Conservation (phyloP, 2,329 filamentous ascomycete genomes). For the Nigrograna mackinnonii region DNA sequence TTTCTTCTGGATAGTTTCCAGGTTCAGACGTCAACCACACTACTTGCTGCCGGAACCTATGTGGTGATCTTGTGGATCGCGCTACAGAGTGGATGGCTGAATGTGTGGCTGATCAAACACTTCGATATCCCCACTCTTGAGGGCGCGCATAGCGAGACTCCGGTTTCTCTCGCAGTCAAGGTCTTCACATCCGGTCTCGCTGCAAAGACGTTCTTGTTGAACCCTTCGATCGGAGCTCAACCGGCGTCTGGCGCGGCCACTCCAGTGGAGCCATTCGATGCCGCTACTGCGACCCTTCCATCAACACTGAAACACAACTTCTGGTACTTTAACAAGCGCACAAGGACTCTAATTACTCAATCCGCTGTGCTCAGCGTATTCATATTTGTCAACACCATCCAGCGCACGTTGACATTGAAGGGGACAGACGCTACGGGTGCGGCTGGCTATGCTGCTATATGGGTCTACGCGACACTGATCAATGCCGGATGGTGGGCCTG, state of each 20-base stretch:
- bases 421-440: constrained; percentile 74
- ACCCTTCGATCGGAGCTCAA: constrained; percentile 62
- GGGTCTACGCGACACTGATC: constrained; percentile 67
- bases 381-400: constrained; percentile 58
- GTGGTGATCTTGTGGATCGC: constrained; percentile 71
- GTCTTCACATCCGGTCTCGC: constrained; percentile 73
- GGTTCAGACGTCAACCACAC: constrained; percentile 60
- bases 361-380: constrained; percentile 54
- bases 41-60: constrained; percentile 75
- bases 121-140: constrained; percentile 73
- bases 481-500: constrained; percentile 61
- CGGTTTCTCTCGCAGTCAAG: constrained; percentile 49
- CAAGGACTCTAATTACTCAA: constrained; percentile 60
- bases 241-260: constrained; percentile 52
- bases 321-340: constrained; percentile 72
- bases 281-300: constrained; percentile 64
- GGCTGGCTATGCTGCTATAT: constrained; percentile 71
- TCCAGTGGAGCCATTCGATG: constrained; percentile 63
- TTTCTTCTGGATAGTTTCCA: constrained; percentile 42
- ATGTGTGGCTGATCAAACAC: constrained; percentile 71
- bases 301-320: constrained; percentile 75
- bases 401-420: constrained; percentile 70
- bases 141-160: constrained; percentile 66
- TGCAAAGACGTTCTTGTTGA: constrained; percentile 77
- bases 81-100: constrained; percentile 68